Evolutionary conservation across 2,329 filamentous ascomycete genomes (phyloP), one percentile per base, ranked within the genome.

Genomic region (Dactylellina haptotyla): DNA sequence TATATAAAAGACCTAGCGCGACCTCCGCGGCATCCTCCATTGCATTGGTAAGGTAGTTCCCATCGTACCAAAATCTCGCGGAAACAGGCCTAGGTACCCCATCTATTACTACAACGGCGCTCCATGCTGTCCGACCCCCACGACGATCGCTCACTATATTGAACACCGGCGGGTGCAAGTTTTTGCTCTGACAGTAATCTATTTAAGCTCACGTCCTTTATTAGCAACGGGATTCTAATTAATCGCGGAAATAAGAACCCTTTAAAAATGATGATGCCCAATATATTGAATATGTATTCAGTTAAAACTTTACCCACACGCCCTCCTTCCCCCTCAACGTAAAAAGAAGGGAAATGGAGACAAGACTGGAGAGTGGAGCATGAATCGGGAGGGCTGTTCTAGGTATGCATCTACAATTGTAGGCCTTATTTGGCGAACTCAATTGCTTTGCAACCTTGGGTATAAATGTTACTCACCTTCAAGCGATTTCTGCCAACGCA

Each of bases 61-160:
- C 92, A 81, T 96, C 93, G 82, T 96, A 97, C 92, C 92, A 97
- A 82, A 88, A 96, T 75, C 92, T 87, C 50, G 92, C 92, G n/a
- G 85, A 80, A 78, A 91, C 85, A 14, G 43, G 50, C 83, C 85
- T 82, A n/a, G n/a, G n/a, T n/a, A n/a, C n/a, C 61, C 88, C 89
- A 77, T 87, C 84, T 67, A 96, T 86, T n/a, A 84, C 87, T 69
- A 96, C 92, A 70, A 86, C 86, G 16, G 48, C 61, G 26, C 54
- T 67, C 71, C 71, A 75, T 25, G 71, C 71, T 20, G 71, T 75
- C 26, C 71, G 58, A 50, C 71, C 64, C 4, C 71, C 71, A n/a
- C 69, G 69, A 32, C 69, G 69, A 61, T 74, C 69, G 46, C 67
- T 72, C 3, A 72, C 34, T 26, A 72, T 72, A 12, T 64, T 46